Evolutionary conservation across 2,329 filamentous ascomycete genomes (phyloP).

Genomic region (Orbilia brochopaga): DNA sequence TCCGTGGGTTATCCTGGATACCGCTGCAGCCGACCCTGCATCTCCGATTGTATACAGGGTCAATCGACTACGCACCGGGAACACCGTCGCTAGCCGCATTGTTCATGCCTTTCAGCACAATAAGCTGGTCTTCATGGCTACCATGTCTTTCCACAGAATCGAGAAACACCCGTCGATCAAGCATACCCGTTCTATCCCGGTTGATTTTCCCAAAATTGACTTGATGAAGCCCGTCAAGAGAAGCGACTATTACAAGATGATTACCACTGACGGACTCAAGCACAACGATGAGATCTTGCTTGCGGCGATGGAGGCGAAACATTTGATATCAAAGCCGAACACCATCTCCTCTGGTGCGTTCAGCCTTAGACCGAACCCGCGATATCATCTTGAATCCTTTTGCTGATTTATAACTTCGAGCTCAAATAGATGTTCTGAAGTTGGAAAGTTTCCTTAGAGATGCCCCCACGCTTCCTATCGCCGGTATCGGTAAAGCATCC

Average conservation of each 20-base stretch:
- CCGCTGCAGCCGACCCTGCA: constrained; percentile 26
- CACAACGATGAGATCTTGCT: constrained; percentile 31
- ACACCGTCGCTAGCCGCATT: constrained; percentile 25
- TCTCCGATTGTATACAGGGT: constrained; percentile 20
- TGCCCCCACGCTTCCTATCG: constrained; percentile 19
- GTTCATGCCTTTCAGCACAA: constrained; percentile 34
- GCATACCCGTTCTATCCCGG: background rate
- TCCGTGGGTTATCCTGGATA: background rate
- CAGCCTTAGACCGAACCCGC: background rate
- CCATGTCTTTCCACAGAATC: constrained; percentile 29
- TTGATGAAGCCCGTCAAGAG: constrained; percentile 29
- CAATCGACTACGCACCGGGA: constrained; percentile 25
- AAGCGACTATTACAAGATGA: constrained; percentile 37
- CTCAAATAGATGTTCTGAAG: background rate
- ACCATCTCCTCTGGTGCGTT: constrained; percentile 13
- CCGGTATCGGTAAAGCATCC: constrained; percentile 9
- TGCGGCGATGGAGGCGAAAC: constrained; percentile 27
- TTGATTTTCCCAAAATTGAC: constrained; percentile 15
- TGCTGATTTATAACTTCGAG: background rate
- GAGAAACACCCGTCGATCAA: constrained; percentile 26
- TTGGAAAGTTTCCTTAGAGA: constrained; percentile 16
- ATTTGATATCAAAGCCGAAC: constrained; percentile 13
- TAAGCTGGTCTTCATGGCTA: constrained; percentile 34
- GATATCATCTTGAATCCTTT: background rate
- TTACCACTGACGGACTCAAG: constrained; percentile 26